Base-by-base conservation (phyloP, 202 grass and related monocot species). In the Zizania palustris region DNA sequence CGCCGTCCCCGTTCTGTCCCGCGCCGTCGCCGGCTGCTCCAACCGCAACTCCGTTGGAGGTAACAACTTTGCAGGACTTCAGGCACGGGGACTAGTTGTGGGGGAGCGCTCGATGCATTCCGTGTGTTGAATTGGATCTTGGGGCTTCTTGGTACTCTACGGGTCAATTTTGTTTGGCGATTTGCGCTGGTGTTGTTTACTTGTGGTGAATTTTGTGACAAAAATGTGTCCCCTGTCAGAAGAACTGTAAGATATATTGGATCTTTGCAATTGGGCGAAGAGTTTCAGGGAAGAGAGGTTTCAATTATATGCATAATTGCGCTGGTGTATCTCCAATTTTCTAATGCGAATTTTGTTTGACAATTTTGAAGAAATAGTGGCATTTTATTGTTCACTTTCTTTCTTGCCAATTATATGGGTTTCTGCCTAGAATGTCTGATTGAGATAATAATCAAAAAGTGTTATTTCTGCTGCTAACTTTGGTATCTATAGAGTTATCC, bases 41-140 rank as follows among this genome's bases (percentile, higher is more conserved):
- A 98, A 98, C 85, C 91, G 87, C 48, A 98, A 98, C 67, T 98
- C 96, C 20, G 91, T 98, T 10, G 96, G 96, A 90, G 96, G 96
- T 92, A 67, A 87, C 85, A 71, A 72, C 44, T 21, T n/a, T 9
- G 4, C 4, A 1, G 11, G 43, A 42, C 5, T 36, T 0, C 28
- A 28, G 28, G 28, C 28, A 28, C 28, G 28, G 28, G 39, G 49
- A 15, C 6, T 18, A 19, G 9, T 71, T 43, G 1, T 7, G 7
- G 18, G 11, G 71, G 14, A 18, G 45, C 33, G 1, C 22, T 22
- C 45, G 45, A 16, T 40, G 60, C 19, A 43, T 21, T 8, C 43
- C 36, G 18, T 14, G 22, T 40, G 38, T 58, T 22, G 53, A 60
- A 22, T 35, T 22, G 40, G 70, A 88, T 88, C 75, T 49, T 64